A percentile compares a stretch with the other conserved stretches of the same genome.
These are phyloP conservation scores for Hymenoscyphus infarciens DNA, from an alignment of 2,329 filamentous ascomycete genomes.

Conservation along the genomic window DNA sequence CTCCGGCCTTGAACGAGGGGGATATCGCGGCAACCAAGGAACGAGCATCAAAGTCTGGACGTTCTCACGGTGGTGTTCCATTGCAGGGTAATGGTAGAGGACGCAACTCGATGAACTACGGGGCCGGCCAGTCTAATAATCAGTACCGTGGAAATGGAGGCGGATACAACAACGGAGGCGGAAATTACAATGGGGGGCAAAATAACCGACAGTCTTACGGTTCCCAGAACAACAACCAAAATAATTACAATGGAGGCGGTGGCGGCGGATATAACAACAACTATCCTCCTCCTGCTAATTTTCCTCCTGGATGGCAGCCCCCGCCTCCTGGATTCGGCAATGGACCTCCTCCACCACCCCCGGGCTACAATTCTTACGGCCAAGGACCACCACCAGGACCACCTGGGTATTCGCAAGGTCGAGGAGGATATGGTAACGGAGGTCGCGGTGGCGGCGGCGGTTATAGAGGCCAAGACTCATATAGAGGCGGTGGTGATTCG, in stretches of 20 bases:
- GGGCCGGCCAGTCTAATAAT: conserved; percentile 28
- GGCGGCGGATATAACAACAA: conserved; percentile 6
- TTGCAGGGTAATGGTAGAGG: conserved; percentile 48
- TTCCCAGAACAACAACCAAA: conserved; percentile 19
- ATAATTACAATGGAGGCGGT: conserved; percentile 6
- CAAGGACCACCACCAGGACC: conserved; percentile 22
- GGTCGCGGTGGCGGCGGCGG: conserved; percentile 14
- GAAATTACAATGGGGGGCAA: conserved; percentile 16
- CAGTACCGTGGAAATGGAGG: conserved; percentile 17
- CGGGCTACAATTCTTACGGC: conserved; percentile 27
- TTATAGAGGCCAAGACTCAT: conserved; percentile 17
- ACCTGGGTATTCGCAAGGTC: conserved; percentile 24
- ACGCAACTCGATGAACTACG: conserved; percentile 52
- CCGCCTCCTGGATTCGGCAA: conserved; percentile 47
- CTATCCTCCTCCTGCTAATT: conserved; percentile 21
- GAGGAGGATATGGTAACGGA: conserved; percentile 18
- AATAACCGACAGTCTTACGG: conserved; percentile 20
- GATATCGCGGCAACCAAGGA: conserved; percentile 72
- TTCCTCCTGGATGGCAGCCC: conserved; percentile 38
- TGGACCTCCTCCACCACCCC: conserved; percentile 46
- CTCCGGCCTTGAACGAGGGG: conserved; percentile 66
- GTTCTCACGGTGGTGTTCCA: conserved; percentile 66
- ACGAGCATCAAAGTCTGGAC: conserved; percentile 62
- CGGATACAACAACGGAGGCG: background rate
- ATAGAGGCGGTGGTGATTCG: conserved; percentile 11